phyloP scores from a whole-genome alignment of 2,329 filamentous ascomycete species.

The Colletotrichum simmondsii region DNA sequence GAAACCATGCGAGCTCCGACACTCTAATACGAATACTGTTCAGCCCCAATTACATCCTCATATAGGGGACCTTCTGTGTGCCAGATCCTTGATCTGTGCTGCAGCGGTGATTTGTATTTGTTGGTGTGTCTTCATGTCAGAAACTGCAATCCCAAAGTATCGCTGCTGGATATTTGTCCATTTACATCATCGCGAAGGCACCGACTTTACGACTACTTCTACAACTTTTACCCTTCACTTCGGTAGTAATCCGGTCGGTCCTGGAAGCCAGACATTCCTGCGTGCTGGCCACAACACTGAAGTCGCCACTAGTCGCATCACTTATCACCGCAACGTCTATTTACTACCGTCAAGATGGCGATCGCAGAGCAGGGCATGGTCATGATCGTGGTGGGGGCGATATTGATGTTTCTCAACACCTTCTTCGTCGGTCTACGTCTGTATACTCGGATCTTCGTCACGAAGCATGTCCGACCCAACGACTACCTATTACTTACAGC shows the following conservation, averaged over 20 bases:
- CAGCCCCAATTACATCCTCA: neutral
- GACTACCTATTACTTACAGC: slow-evolving; percentile 7
- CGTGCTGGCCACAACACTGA: neutral
- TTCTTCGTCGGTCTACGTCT: slow-evolving; percentile 19
- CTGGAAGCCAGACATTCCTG: neutral
- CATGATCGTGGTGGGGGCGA: slow-evolving; percentile 11
- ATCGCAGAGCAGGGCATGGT: neutral
- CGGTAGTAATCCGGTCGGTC: neutral
- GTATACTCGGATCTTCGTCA: slow-evolving; percentile 16
- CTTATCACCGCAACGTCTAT: neutral
- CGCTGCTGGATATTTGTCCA: too few species aligned
- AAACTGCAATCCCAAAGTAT: neutral
- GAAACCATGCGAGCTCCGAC: slow-evolving; percentile 25
- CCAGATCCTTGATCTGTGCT: neutral
- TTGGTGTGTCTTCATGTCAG: neutral
- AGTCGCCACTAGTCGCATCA: neutral
- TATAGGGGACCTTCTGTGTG: neutral
- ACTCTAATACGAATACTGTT: slow-evolving; percentile 6
- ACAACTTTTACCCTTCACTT: neutral
- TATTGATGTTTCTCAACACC: slow-evolving; percentile 17
- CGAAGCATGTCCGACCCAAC: neutral
- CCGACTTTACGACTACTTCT: too few species aligned
- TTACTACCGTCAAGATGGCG: neutral
- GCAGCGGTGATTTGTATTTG: neutral
- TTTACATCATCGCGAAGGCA: too few species aligned